phyloP scores from a whole-genome alignment of 2,329 filamentous ascomycete genomes.

The Incumbomyces delicatus region DNA sequence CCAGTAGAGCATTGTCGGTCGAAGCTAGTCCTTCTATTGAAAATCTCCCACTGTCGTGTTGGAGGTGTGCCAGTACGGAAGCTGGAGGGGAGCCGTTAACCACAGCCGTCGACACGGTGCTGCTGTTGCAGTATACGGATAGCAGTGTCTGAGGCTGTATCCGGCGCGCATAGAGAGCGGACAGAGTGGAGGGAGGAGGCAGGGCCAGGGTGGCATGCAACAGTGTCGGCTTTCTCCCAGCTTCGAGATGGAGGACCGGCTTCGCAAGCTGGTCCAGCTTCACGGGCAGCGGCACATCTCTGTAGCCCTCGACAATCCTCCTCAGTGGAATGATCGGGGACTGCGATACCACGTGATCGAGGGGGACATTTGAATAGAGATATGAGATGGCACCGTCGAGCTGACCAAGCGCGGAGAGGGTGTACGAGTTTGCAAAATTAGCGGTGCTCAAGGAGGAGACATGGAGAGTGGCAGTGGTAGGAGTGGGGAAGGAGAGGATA shows the following conservation, averaged over 20 bases:
- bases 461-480: constrained; percentile 71
- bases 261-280: constrained; percentile 32
- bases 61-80: constrained; percentile 35
- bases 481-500: constrained; percentile 79
- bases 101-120: constrained; percentile 24
- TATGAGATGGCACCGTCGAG: constrained; percentile 97
- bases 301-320: constrained; percentile 71
- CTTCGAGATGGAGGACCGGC: constrained; percentile 57
- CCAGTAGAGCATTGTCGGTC: constrained; percentile 82
- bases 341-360: constrained; percentile 54
- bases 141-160: constrained; percentile 69
- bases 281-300: constrained; percentile 26
- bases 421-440: constrained; percentile 90
- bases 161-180: constrained; percentile 73
- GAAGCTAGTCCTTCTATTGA: constrained; percentile 84
- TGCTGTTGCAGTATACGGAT: constrained; percentile 53
- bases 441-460: constrained; percentile 85
- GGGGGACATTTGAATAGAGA: constrained; percentile 78
- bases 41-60: constrained; percentile 75
- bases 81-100: constrained; percentile 43
- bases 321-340: constrained; percentile 69
- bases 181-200: constrained; percentile 67
- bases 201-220: constrained; percentile 38
- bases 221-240: constrained; percentile 30
- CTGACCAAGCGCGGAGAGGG: constrained; percentile 75